Percentiles rank a stretch among this genome's conserved stretches.
Evolutionary conservation across 2,329 filamentous ascomycete species (phyloP).

Genomic region (Biscogniauxia sp.): DNA sequence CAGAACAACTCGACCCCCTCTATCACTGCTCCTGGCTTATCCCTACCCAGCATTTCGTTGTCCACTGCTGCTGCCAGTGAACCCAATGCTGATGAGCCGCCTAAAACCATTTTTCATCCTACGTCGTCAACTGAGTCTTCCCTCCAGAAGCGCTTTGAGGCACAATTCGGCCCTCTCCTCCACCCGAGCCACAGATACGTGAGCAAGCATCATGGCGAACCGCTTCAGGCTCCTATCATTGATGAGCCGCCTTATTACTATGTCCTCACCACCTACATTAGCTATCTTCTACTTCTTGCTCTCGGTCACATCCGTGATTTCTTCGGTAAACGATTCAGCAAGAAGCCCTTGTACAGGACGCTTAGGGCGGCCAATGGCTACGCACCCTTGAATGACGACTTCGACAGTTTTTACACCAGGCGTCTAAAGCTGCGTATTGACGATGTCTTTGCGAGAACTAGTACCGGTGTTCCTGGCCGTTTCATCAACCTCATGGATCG

Average conservation of each 20-base stretch:
- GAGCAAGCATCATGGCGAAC: conserved; percentile 79
- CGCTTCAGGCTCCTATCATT: conserved; percentile 79
- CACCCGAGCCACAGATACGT: conserved; percentile 82
- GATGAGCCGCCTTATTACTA: conserved; percentile 97
- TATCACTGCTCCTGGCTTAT: conserved; percentile 70
- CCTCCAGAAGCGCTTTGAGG: conserved; percentile 72
- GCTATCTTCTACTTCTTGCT: conserved; percentile 92
- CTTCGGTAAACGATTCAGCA: conserved; percentile 92
- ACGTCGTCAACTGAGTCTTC: conserved; percentile 80
- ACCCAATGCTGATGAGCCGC: conserved; percentile 66
- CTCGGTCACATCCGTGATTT: conserved; percentile 96
- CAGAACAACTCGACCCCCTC: conserved; percentile 58
- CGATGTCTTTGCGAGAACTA: conserved; percentile 91
- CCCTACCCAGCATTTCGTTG: conserved; percentile 86
- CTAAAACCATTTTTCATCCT: conserved; percentile 82
- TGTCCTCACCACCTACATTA: conserved; percentile 96
- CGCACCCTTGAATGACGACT: conserved; percentile 93
- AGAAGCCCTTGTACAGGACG: conserved; percentile 77
- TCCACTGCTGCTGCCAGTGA: conserved; percentile 81
- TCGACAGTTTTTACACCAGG: conserved; percentile 97
- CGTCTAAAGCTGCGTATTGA: conserved; percentile 92
- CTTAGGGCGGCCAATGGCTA: conserved; percentile 84
- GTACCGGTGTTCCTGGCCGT: conserved; percentile 88
- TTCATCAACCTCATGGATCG: conserved; percentile 93
- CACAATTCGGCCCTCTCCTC: conserved; percentile 85